Percentiles rank a stretch among this genome's conserved stretches.
Evolutionary conservation across 306 rosid species (phyloP).

Genomic region (Cucumis cinereus): DNA sequence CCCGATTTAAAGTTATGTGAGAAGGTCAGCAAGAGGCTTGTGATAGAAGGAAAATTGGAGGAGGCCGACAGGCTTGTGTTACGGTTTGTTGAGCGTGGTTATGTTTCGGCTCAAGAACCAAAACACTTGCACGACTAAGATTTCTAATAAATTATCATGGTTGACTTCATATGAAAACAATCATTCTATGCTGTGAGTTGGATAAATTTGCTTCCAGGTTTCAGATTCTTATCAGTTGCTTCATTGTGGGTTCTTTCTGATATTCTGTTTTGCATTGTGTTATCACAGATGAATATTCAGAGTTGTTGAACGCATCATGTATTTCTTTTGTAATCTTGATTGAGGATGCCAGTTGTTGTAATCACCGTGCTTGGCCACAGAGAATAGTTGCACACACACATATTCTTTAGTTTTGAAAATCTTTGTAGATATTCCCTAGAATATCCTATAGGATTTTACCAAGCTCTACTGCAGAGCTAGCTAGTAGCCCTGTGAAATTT

Average conservation of each 20-base stretch:
- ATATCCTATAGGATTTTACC: neutral
- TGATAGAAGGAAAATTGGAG: conserved; percentile 39
- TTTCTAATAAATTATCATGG: neutral
- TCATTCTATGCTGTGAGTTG: neutral
- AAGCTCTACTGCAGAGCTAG: neutral
- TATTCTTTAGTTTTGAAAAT: neutral
- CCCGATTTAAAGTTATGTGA: conserved; percentile 78
- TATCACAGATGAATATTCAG: neutral
- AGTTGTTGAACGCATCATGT: neutral
- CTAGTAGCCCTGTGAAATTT: neutral
- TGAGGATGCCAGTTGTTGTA: neutral
- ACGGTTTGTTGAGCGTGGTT: conserved; percentile 68
- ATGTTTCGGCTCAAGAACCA: conserved; percentile 22
- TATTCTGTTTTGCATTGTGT: neutral
- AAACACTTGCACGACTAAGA: neutral
- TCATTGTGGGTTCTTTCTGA: neutral
- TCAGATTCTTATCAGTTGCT: neutral
- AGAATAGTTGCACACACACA: neutral
- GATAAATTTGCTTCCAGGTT: neutral
- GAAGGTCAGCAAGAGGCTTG: conserved; percentile 48
- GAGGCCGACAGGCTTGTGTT: conserved; percentile 82
- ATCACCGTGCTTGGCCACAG: neutral
- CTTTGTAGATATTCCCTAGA: neutral
- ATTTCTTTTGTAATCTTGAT: conserved; percentile 2
- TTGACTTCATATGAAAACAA: neutral